phyloP scores from a whole-genome alignment of 106 monocot species.

The Xerophyta viscosa region DNA sequence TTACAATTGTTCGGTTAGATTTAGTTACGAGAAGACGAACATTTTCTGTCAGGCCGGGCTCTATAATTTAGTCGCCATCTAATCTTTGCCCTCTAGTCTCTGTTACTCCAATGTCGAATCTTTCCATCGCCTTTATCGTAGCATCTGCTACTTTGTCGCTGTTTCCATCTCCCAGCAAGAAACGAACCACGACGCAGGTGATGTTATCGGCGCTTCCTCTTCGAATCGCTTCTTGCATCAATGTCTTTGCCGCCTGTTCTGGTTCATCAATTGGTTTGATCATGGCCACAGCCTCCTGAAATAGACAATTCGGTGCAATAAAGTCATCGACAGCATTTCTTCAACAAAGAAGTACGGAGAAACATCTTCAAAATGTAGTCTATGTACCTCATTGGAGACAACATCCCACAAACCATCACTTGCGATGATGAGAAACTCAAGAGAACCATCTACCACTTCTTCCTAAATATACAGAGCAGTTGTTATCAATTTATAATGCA shows the following conservation, averaged over 20 bases:
- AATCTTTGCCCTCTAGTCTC: too few species aligned
- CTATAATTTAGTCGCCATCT: too few species aligned
- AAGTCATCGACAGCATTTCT: background rate
- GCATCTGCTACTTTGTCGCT: too few species aligned
- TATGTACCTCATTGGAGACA: conserved; percentile 74
- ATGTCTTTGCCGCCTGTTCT: conserved; percentile 56
- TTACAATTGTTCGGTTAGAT: too few species aligned
- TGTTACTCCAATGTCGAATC: too few species aligned
- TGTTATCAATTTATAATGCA: too few species aligned
- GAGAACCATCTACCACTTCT: conserved; percentile 72
- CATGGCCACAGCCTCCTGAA: conserved; percentile 71
- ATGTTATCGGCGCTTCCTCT: conserved; percentile 75
- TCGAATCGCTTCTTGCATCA: conserved; percentile 55
- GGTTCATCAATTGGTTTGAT: conserved; percentile 47
- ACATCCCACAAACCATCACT: conserved; percentile 99
- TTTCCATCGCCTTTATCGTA: too few species aligned
- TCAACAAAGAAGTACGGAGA: background rate
- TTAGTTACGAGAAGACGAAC: too few species aligned
- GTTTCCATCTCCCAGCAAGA: conserved; percentile 12
- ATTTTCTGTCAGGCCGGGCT: too few species aligned
- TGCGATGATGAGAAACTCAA: conserved; percentile 94
- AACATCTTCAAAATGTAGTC: background rate
- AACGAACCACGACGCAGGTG: conserved; percentile 61
- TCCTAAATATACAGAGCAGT: conserved; percentile 32
- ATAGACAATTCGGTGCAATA: background rate